A percentile compares a stretch with the other conserved stretches of the same genome.
Evolutionary conservation across 352 stramenopile genomes (phyloP).

Genomic region (Phytophthora uliginosa): DNA sequence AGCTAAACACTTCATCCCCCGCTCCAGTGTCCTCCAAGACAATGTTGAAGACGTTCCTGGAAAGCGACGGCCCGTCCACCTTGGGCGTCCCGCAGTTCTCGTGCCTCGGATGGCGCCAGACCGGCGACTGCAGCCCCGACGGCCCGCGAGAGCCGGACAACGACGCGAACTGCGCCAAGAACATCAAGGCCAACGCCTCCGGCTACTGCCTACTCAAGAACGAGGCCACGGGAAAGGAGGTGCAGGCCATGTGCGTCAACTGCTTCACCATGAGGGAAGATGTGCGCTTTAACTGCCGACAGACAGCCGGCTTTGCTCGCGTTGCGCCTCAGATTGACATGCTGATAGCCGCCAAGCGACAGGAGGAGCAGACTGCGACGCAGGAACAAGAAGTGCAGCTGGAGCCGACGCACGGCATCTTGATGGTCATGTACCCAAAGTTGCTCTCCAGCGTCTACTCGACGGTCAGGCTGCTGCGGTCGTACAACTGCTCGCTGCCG

Average conservation of each 20-base stretch:
- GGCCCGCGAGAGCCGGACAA: conserved; percentile 26
- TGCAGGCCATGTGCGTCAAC: conserved; percentile 42
- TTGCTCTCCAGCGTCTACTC: conserved; percentile 51
- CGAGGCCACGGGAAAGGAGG: conserved; percentile 30
- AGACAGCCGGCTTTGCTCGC: conserved; percentile 51
- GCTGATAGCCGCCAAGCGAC: conserved; percentile 13
- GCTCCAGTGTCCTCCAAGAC: conserved; percentile 13
- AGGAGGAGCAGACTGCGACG: conserved; percentile 2
- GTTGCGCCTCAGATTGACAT: conserved; percentile 34
- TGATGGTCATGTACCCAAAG: conserved; percentile 64
- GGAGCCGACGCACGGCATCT: conserved; percentile 37
- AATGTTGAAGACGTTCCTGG: conserved; percentile 23
- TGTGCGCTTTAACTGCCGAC: conserved; percentile 49
- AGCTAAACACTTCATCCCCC: conserved; percentile 1
- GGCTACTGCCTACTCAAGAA: conserved; percentile 36
- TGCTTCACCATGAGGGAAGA: conserved; percentile 41
- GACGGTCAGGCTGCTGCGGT: conserved; percentile 42
- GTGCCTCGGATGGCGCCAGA: conserved; percentile 34
- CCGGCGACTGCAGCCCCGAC: conserved; percentile 31
- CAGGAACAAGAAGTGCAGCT: neutral
- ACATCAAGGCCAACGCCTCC: conserved; percentile 30
- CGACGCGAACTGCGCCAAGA: conserved; percentile 23
- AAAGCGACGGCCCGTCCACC: conserved; percentile 20
- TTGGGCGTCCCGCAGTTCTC: conserved; percentile 19
- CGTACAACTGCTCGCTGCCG: conserved; percentile 45